These are phyloP conservation scores for Glebionis coronaria DNA, from an alignment of 129 eudicot species.

Conservation along the genomic window DNA sequence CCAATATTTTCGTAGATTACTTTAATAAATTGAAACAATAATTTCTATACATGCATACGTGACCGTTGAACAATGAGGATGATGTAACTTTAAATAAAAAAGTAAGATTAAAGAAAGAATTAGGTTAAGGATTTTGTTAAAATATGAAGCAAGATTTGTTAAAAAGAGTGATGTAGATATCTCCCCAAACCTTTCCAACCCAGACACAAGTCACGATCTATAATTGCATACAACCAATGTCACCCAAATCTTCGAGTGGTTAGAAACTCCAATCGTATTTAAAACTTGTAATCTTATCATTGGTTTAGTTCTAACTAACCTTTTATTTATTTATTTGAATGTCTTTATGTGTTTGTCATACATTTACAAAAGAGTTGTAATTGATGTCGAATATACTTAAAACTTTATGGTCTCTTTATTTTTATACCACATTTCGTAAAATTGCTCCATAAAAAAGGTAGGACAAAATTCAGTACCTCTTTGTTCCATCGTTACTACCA, in stretches of 20 bases:
- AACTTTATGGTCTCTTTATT: too few species aligned
- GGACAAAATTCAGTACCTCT: too few species aligned
- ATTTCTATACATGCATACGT: background rate
- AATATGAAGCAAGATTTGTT: constrained; percentile 22
- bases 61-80: background rate
- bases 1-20: too few species aligned
- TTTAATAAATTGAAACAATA: too few species aligned
- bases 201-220: constrained; percentile 10
- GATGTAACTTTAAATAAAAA: background rate
- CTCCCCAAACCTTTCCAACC: constrained; percentile 29
- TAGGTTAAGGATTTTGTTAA: constrained; percentile 16
- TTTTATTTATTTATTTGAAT: background rate
- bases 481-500: too few species aligned
- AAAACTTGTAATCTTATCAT: background rate
- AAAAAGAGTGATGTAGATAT: constrained; percentile 25
- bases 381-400: too few species aligned
- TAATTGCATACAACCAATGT: constrained; percentile 26
- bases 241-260: constrained; percentile 15
- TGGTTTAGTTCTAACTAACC: background rate
- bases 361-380: background rate
- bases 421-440: too few species aligned
- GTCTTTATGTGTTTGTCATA: background rate
- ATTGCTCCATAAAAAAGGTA: too few species aligned
- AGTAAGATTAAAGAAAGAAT: background rate
- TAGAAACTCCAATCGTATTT: background rate